Evolutionary conservation across 2,329 filamentous ascomycete species (phyloP).

Genomic region (Lecanicillium sp.): DNA sequence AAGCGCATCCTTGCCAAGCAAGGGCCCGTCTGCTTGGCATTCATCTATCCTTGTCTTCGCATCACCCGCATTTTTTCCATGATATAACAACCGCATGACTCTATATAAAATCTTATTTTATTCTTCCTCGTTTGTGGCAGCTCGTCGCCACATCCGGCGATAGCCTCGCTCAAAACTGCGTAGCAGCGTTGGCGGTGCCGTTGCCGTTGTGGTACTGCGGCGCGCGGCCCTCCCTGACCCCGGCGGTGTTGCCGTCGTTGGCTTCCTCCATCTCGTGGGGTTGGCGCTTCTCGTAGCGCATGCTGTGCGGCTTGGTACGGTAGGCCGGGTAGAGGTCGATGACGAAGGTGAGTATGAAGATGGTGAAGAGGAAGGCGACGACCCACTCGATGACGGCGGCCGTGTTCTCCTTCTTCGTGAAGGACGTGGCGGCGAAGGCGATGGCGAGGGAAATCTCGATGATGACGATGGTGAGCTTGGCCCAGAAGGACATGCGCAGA

Average conservation of each 20-base stretch:
- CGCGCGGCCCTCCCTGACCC: too few species aligned
- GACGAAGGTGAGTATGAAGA: constrained; percentile 81
- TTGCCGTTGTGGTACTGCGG: not conserved
- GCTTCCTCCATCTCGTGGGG: constrained; percentile 21
- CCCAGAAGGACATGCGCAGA: constrained; percentile 73
- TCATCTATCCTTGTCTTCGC: too few species aligned
- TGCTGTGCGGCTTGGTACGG: constrained; percentile 41
- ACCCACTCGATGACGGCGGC: constrained; percentile 76
- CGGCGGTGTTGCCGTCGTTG: not conserved
- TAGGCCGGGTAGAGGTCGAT: constrained; percentile 81
- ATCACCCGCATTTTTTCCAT: too few species aligned
- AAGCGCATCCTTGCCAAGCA: too few species aligned
- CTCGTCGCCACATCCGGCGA: not conserved
- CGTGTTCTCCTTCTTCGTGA: constrained; percentile 47
- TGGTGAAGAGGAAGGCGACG: constrained; percentile 78
- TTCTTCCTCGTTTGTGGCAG: too few species aligned
- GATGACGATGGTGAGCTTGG: constrained; percentile 81
- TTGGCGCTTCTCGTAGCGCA: constrained; percentile 25
- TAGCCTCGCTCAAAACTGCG: not conserved
- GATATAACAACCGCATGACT: too few species aligned
- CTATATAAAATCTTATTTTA: too few species aligned
- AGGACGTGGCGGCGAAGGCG: constrained; percentile 59
- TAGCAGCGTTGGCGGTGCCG: not conserved
- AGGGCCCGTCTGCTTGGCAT: too few species aligned
- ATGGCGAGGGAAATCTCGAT: constrained; percentile 69